Evolutionary conservation across 2,329 filamentous ascomycete genomes (phyloP).

Genomic region (Cyphellophora europaea): DNA sequence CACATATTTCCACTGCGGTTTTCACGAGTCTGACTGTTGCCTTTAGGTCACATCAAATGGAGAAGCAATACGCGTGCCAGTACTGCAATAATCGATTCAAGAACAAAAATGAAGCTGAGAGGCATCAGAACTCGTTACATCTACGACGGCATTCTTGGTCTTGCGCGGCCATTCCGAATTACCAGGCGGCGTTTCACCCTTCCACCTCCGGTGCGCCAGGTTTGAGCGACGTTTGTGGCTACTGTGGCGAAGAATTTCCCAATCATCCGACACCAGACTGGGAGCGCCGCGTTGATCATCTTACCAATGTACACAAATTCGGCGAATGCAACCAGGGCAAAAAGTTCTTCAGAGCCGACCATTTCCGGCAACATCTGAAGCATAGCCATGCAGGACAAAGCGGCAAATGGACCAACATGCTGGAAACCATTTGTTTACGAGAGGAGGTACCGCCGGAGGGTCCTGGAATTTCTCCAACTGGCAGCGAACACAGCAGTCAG

Average conservation of each 20-base stretch:
- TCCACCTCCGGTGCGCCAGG: constrained; percentile 38
- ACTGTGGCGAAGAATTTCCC: constrained; percentile 87
- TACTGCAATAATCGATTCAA: constrained; percentile 96
- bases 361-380: constrained; percentile 96
- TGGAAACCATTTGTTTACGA: constrained; percentile 94
- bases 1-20: too few relatives aligned
- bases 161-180: constrained; percentile 70
- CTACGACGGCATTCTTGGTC: constrained; percentile 93
- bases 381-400: constrained; percentile 94
- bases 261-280: constrained; percentile 70
- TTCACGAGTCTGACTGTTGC: too few relatives aligned
- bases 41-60: constrained; percentile 70
- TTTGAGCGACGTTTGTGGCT: constrained; percentile 70
- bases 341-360: constrained; percentile 95
- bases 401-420: constrained; percentile 97
- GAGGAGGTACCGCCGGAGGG: constrained; percentile 55
- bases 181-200: constrained; percentile 76
- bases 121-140: constrained; percentile 92
- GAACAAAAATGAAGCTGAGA: constrained; percentile 96
- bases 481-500: constrained; percentile 12
- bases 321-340: constrained; percentile 96
- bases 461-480: constrained; percentile 12
- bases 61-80: constrained; percentile 91
- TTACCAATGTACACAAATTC: constrained; percentile 91
- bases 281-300: constrained; percentile 75